phyloP scores from a whole-genome alignment of 192 early-diverging fungal genomes.

The Piromyces finnis region DNA sequence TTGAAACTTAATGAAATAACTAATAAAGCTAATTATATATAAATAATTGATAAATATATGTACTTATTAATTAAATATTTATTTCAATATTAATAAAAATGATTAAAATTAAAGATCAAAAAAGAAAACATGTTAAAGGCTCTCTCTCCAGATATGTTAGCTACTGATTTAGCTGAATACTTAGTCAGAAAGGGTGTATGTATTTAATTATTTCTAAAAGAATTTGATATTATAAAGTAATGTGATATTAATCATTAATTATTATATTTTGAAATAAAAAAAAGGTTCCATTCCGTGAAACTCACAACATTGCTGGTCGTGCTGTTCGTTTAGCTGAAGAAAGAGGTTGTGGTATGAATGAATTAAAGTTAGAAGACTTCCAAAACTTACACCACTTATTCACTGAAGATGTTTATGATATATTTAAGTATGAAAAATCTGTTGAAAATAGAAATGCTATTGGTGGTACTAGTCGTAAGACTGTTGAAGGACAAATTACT shows the following conservation, averaged over 20 bases:
- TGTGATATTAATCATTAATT: too few relatives aligned
- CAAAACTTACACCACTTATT: constrained; percentile 72
- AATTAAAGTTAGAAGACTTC: constrained; percentile 63
- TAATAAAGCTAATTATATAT: too few relatives aligned
- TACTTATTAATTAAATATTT: too few relatives aligned
- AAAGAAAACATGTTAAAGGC: constrained; percentile 62
- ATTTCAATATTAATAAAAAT: too few relatives aligned
- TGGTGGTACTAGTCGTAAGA: constrained; percentile 71
- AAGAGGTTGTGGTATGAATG: constrained; percentile 44
- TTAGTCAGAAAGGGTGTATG: constrained; percentile 81
- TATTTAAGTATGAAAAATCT: constrained; percentile 84
- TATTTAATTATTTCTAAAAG: too few relatives aligned
- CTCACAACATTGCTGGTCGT: constrained; percentile 92
- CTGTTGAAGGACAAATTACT: constrained; percentile 68
- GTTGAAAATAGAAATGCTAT: constrained; percentile 73
- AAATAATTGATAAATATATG: too few relatives aligned
- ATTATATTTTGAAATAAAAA: too few relatives aligned
- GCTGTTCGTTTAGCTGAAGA: constrained; percentile 90
- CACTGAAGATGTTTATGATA: constrained; percentile 54
- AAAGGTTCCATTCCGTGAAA: constrained; percentile 95
- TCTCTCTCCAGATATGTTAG: constrained; percentile 85
- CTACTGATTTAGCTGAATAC: constrained; percentile 96
- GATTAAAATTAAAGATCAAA: constrained; percentile 32
- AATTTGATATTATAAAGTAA: too few relatives aligned
- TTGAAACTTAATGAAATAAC: too few relatives aligned